Base-by-base conservation (phyloP, 345 rosid genomes). In the Kernera saxatilis region DNA sequence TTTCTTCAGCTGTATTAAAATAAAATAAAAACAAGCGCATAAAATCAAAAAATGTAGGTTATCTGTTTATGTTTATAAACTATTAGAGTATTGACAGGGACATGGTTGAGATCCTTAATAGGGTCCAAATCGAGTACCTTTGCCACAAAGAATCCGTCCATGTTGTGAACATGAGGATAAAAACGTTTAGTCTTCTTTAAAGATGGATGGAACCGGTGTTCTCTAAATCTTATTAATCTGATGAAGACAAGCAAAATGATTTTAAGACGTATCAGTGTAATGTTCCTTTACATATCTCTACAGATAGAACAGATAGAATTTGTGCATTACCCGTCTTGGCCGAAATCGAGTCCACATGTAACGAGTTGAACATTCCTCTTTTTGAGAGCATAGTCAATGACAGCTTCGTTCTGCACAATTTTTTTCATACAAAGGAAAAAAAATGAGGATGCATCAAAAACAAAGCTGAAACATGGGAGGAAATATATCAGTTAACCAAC, bases 61-160 rank as follows among this genome's bases (percentile, higher is more conserved):
- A 12, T 12, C 22, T 3, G 27, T 26, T 5, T 30, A 5, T 6
- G 14, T 35, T 53, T 5, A 50, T 40, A 19, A 69, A 61, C 29
- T 9, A 21, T 29, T 4, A 60, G 67, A 30, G 41, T 55, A 51
- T 30, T 41, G 39, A 52, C 8, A 19, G 21, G 18, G 18, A 27
- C 52, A 27, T 36, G 43, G 23, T 50, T 41, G 19, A 60, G n/a
- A 63, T 63, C 56, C 4, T 48, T 66, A 11, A 29, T 13, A 25
- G 41, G n/a, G 27, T 26, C n/a, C 55, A 39, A 45, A 62, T 74
- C 51, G 51, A 32, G 30, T 76, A 90, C 97, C 98, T 92, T 92
- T 19, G 98, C 97, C 5, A 92, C 97, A 80, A 92, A 90, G 81
- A 90, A 90, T 30, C 96, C 96, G 55, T 92, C 98, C 96, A 90